Evolutionary conservation across 371 early-diverging fungal genomes (phyloP).

Genomic region (Circinella umbellata): DNA sequence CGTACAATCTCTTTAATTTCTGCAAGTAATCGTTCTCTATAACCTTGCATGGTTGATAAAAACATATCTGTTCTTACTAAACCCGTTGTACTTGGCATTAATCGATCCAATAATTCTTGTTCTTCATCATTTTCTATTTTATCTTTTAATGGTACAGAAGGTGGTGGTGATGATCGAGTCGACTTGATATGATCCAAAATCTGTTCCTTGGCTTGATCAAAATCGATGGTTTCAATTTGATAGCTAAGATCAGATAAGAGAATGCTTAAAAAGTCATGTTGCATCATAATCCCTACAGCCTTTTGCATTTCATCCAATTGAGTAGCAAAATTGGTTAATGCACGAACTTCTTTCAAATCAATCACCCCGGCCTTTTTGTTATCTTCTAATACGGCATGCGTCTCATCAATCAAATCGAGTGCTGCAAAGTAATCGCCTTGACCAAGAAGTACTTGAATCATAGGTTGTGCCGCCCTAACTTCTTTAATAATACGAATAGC

Average conservation of each 20-base stretch:
- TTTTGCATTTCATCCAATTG: constrained; percentile 72
- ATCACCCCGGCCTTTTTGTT: constrained; percentile 29
- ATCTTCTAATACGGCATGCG: constrained; percentile 61
- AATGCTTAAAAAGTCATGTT: constrained; percentile 70
- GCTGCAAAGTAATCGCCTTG: constrained; percentile 87
- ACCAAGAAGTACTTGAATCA: constrained; percentile 78
- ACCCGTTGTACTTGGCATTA: constrained; percentile 76
- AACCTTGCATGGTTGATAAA: constrained; percentile 67
- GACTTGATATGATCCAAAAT: constrained; percentile 1
- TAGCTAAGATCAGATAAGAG: constrained; percentile 64
- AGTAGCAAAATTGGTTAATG: constrained; percentile 62
- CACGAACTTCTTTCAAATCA: constrained; percentile 64
- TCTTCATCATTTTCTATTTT: constrained; percentile 24
- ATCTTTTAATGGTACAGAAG: not conserved
- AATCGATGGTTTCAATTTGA: constrained; percentile 39
- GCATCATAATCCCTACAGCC: constrained; percentile 74
- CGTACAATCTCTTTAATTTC: constrained; percentile 80
- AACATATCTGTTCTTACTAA: constrained; percentile 76
- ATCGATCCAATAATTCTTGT: constrained; percentile 54
- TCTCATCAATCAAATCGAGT: constrained; percentile 83
- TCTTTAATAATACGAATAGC: constrained; percentile 72
- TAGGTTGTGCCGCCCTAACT: constrained; percentile 78
- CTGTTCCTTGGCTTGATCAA: constrained; percentile 13
- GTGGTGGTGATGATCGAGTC: not conserved
- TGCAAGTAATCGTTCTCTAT: constrained; percentile 71